Evolutionary conservation across 2,329 filamentous ascomycete genomes (phyloP).

Genomic region (Pseudogymnoascus sp.): DNA sequence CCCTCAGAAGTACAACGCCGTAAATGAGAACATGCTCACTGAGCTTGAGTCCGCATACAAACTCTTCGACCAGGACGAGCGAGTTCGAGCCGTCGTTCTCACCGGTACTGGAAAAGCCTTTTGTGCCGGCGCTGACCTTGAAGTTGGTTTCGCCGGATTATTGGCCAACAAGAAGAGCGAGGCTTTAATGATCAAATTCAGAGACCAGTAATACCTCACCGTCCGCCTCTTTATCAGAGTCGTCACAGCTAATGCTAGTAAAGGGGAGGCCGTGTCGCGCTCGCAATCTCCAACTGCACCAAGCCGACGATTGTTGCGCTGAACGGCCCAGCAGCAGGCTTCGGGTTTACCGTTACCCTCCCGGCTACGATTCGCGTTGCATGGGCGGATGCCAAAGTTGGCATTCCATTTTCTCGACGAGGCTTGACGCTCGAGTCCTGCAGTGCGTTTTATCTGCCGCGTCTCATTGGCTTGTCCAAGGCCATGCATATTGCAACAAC

Average conservation of each 20-base stretch:
- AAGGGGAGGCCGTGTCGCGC: constrained; percentile 43
- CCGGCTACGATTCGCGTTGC: constrained; percentile 45
- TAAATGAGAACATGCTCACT: constrained; percentile 54
- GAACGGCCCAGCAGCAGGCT: constrained; percentile 51
- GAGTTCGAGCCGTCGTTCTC: constrained; percentile 47
- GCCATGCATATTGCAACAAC: constrained; percentile 61
- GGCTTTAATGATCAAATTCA: constrained; percentile 14
- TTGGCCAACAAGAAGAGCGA: constrained; percentile 3
- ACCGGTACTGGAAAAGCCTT: constrained; percentile 45
- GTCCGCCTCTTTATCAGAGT: constrained; percentile 10
- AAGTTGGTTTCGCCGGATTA: constrained; percentile 11
- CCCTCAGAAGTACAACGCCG: constrained; percentile 59
- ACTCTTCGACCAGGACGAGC: constrained; percentile 42
- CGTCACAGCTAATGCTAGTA: constrained; percentile 26
- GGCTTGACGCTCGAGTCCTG: constrained; percentile 67
- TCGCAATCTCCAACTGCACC: constrained; percentile 47
- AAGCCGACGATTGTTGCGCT: constrained; percentile 53
- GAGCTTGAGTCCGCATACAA: constrained; percentile 49
- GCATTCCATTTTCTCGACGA: constrained; percentile 64
- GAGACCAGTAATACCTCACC: constrained; percentile 16
- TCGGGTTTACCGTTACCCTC: constrained; percentile 55
- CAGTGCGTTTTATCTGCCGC: constrained; percentile 62
- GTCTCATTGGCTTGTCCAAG: constrained; percentile 55
- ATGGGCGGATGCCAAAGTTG: constrained; percentile 53
- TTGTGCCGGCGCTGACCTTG: constrained; percentile 41